Evolutionary conservation across 2,329 filamentous ascomycete genomes (phyloP).

Genomic region (Ophiostoma sp.): DNA sequence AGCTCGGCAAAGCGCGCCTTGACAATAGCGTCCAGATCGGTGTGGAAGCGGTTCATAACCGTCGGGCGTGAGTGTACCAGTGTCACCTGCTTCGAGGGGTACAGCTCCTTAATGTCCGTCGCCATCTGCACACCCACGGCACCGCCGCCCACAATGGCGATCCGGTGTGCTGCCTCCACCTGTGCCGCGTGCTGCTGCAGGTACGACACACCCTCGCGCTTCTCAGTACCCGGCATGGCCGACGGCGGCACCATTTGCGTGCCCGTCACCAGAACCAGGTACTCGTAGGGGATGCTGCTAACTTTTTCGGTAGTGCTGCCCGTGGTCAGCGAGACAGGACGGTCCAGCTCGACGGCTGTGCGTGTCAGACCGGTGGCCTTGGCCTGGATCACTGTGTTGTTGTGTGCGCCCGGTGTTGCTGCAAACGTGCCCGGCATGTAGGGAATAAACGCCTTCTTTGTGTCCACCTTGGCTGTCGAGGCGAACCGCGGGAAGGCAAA

Average conservation of each 20-base stretch:
- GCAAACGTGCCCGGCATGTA: constrained; percentile 40
- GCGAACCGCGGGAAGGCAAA: constrained; percentile 61
- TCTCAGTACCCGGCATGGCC: constrained; percentile 48
- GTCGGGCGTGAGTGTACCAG: constrained; percentile 58
- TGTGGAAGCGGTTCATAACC: constrained; percentile 38
- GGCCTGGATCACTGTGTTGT: constrained; percentile 38
- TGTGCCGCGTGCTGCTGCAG: constrained; percentile 47
- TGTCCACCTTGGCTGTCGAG: constrained; percentile 54
- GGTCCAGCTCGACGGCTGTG: constrained; percentile 43
- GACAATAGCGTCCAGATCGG: constrained; percentile 24
- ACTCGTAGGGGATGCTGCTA: constrained; percentile 12
- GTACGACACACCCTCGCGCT: constrained; percentile 44
- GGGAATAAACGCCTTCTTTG: constrained; percentile 59
- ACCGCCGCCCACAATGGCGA: constrained; percentile 59
- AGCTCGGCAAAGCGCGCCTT: constrained; percentile 26
- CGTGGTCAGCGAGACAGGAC: neutral
- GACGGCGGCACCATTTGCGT: constrained; percentile 48
- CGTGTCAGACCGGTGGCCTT: constrained; percentile 37
- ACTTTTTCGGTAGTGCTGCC: constrained; percentile 23
- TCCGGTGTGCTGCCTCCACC: constrained; percentile 43
- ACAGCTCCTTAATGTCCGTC: constrained; percentile 40
- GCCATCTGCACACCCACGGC: constrained; percentile 45
- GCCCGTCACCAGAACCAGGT: constrained; percentile 57
- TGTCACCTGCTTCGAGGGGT: constrained; percentile 57
- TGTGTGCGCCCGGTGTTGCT: constrained; percentile 34